These are phyloP conservation scores for Parvularia atlantis DNA, from an alignment of 78 protist species.

Conservation along the genomic window DNA sequence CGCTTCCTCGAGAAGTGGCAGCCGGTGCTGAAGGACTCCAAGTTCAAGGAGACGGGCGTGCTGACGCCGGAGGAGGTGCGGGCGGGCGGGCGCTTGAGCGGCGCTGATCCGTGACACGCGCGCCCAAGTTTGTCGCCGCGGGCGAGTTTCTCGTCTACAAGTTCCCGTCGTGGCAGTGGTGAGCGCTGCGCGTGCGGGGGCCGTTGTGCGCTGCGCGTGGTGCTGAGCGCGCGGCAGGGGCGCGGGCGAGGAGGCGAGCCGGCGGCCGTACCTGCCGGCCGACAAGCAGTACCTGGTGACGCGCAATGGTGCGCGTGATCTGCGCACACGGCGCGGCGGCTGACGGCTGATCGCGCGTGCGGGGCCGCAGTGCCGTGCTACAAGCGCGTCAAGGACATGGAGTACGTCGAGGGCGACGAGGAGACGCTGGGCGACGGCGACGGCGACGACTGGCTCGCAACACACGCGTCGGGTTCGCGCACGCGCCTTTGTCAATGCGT, in stretches of 20 bases:
- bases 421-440: constrained; percentile 7
- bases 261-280: constrained; percentile 59
- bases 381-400: constrained; percentile 9
- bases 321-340: constrained; percentile 1
- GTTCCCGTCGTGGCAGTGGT: constrained; percentile 93
- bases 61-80: constrained; percentile 82
- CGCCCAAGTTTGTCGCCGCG: constrained; percentile 77
- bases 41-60: constrained; percentile 77
- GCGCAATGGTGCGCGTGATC: constrained; percentile 37
- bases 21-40: constrained; percentile 48
- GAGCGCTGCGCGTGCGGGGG: too few species aligned
- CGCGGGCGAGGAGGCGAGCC: background rate
- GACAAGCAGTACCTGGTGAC: constrained; percentile 82
- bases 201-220: too few species aligned
- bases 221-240: background rate
- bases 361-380: constrained; percentile 11
- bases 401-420: constrained; percentile 6
- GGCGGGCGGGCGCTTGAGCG: background rate
- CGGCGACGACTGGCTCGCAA: constrained; percentile 36
- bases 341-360: background rate
- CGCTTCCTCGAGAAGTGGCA: too few species aligned
- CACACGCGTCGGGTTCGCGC: constrained; percentile 15
- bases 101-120: too few species aligned
- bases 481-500: too few species aligned
- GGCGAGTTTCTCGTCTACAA: constrained; percentile 83